phyloP scores from a whole-genome alignment of 129 eudicot genomes.

The Chrysanthemum seticuspe region DNA sequence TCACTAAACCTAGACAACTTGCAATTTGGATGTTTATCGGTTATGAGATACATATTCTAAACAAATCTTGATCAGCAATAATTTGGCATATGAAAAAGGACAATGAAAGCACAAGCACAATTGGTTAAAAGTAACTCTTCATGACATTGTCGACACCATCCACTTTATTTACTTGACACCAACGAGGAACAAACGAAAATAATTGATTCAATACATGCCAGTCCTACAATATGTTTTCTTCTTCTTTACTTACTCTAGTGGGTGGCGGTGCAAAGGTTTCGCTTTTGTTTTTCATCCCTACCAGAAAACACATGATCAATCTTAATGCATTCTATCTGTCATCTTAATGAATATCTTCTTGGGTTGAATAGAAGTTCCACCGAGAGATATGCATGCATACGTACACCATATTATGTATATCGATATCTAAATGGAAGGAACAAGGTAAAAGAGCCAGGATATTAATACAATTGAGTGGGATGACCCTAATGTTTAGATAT shows the following conservation, averaged over 20 bases:
- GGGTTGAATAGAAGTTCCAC: too few relatives aligned
- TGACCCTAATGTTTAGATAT: background rate
- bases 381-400: too few relatives aligned
- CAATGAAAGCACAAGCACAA: slow-evolving; percentile 1
- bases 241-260: slow-evolving; percentile 13
- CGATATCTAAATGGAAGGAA: background rate
- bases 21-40: background rate
- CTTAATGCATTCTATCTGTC: slow-evolving; percentile 1
- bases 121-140: background rate
- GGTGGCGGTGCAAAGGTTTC: slow-evolving; percentile 5
- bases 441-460: background rate
- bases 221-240: background rate
- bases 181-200: background rate
- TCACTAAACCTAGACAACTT: background rate
- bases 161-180: slow-evolving; percentile 9
- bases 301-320: background rate
- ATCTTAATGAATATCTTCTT: slow-evolving; percentile 3
- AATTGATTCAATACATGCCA: background rate
- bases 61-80: slow-evolving; percentile 13
- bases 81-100: slow-evolving; percentile 14
- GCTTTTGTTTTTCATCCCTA: slow-evolving; percentile 10
- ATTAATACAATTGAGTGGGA: background rate
- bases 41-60: background rate
- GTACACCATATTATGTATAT: too few relatives aligned
- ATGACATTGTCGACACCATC: slow-evolving; percentile 20